Base-by-base conservation (phyloP, 73 alveolate species). In the Stentor roeselii region DNA sequence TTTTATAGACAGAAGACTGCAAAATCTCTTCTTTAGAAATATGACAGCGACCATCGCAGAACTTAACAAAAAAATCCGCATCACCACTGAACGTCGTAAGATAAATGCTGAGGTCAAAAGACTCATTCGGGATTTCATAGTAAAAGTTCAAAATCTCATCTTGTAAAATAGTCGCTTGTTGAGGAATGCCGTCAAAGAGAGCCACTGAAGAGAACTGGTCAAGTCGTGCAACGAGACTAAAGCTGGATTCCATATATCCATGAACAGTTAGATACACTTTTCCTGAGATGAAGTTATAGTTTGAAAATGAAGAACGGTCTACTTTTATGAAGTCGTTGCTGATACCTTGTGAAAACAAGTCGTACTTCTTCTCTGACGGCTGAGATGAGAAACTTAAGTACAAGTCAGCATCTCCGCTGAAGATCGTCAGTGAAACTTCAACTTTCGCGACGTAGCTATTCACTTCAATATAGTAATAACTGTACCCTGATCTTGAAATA, bases 31-130 rank as follows among this genome's bases (percentile, higher is more conserved):
- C 67, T 11, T 11, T 6, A 50, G 67, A 11, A 50, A 50, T 6
- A 21, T 50, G 30, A 50, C 67, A 50, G 21, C 21, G 6, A 50
- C 30, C 6, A 21, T 11, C 6, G 39, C 84, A 76, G n/a, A 41
- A 67, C 37, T 76, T 76, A 21, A 35, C 84, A 76, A 21, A 76
- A 1, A 76, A 39, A 34, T 76, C 84, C 14, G 84, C 60, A 76
- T 76, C 59, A 27, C 84, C 84, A 21, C 15, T 21, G 32, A 39
- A 2, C 0, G 84, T 21, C 14, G 67, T 76, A 31, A 76, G 60
- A 34, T 39, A 35, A 1, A 76, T n/a, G 39, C 36, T 37, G 34
- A 76, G 11, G 67, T 39, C 39, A 3, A 6, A 39, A 1, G 32
- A 6, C 39, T 1, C 85, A 1, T 37, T 39, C 30, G 67, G 67